Evolutionary conservation across 164 flowering plant species (phyloP).

Genomic region (Echeveria elegans): DNA sequence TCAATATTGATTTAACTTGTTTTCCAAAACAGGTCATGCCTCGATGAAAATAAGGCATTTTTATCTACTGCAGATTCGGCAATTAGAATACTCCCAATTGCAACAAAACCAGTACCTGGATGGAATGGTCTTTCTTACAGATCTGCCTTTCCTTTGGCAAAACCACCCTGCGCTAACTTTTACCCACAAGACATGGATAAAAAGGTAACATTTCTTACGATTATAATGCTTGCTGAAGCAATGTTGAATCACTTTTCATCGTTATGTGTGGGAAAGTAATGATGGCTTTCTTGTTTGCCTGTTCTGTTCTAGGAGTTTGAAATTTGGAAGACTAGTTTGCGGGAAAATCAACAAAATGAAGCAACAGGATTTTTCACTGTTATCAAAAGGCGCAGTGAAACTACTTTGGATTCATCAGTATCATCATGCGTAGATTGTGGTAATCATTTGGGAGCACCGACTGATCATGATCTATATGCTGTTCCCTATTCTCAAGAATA

Average conservation of each 20-base stretch:
- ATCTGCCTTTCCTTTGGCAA: constrained; percentile 68
- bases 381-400: constrained; percentile 61
- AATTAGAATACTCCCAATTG: constrained; percentile 48
- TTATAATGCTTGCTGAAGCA: background rate
- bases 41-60: constrained; percentile 88
- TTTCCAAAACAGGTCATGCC: constrained; percentile 55
- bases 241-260: background rate
- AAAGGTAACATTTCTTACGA: constrained; percentile 38
- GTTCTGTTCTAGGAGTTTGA: constrained; percentile 58
- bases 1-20: background rate
- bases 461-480: constrained; percentile 35
- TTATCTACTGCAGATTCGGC: constrained; percentile 93
- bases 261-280: background rate
- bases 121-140: constrained; percentile 88
- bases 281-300: background rate
- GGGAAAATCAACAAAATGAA: constrained; percentile 40
- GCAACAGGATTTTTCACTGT: constrained; percentile 73
- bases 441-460: constrained; percentile 14
- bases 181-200: constrained; percentile 95
- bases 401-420: constrained; percentile 23
- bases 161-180: constrained; percentile 90
- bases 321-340: constrained; percentile 57
- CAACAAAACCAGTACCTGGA: constrained; percentile 56
- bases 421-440: constrained; percentile 8
- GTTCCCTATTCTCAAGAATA: constrained; percentile 73